Evolutionary conservation across 768 basidiomycete genomes (phyloP).

Genomic region (Trametopsis cervina): DNA sequence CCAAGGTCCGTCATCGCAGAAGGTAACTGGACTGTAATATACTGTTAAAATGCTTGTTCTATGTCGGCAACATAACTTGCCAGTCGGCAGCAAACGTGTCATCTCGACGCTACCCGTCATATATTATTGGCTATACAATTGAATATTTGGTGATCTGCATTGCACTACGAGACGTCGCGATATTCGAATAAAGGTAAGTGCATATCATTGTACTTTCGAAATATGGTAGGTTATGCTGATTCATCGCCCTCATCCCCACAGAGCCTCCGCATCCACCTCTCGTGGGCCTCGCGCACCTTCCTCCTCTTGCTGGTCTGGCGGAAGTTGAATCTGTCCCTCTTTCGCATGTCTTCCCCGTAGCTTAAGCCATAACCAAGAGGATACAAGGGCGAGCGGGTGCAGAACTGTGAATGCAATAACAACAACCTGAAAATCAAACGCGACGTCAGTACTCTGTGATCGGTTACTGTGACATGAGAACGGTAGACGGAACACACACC

Average conservation of each 20-base stretch:
- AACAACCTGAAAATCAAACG: slow-evolving; percentile 38
- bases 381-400: slow-evolving; percentile 54
- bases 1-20: no score
- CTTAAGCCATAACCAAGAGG: slow-evolving; percentile 33
- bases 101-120: no score
- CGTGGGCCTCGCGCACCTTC: slow-evolving; percentile 24
- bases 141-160: no score
- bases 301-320: slow-evolving; percentile 28
- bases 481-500: slow-evolving; percentile 33
- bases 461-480: background rate
- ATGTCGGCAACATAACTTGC: no score
- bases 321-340: slow-evolving; percentile 36
- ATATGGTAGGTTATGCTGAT: no score
- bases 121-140: no score
- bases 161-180: no score
- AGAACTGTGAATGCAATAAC: slow-evolving; percentile 57
- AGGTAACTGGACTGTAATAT: no score
- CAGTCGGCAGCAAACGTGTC: no score
- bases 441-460: background rate
- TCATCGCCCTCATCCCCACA: slow-evolving; percentile 31
- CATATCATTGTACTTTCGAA: no score
- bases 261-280: slow-evolving; percentile 36
- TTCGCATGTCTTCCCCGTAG: slow-evolving; percentile 19
- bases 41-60: no score
- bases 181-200: no score